phyloP scores from a whole-genome alignment of 192 early-diverging fungal genomes.

The Umbelopsis ramanniana region DNA sequence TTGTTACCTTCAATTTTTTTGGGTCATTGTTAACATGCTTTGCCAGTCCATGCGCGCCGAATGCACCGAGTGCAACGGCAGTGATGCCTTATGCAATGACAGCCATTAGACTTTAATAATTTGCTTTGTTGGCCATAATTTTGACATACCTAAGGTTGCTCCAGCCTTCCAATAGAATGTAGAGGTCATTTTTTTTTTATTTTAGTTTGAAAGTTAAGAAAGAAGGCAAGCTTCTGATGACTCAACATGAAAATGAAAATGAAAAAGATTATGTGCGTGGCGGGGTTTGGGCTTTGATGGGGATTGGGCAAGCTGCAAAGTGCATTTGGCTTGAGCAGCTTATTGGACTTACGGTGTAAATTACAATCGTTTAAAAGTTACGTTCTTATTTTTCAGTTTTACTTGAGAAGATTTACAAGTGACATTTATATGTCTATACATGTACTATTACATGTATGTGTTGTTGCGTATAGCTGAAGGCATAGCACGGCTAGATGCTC shows the following conservation, averaged over 20 bases:
- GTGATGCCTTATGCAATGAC: conserved; percentile 30
- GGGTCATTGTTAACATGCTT: conserved; percentile 35
- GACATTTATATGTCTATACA: background rate
- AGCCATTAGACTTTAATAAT: background rate
- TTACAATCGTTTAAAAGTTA: too few relatives aligned
- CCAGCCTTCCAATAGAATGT: conserved; percentile 32
- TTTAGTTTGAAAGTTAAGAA: background rate
- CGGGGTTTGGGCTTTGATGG: too few relatives aligned
- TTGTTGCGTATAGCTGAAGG: background rate
- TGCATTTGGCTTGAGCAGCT: too few relatives aligned
- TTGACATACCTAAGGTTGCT: conserved; percentile 26
- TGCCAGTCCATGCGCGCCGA: conserved; percentile 52
- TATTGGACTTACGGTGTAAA: too few relatives aligned
- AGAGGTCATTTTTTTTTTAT: conserved; percentile 8
- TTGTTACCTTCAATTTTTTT: conserved; percentile 33
- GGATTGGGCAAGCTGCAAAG: too few relatives aligned
- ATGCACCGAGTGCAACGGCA: conserved; percentile 48
- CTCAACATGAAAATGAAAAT: background rate
- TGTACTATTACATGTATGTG: background rate
- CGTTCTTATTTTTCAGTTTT: background rate
- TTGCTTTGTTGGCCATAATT: background rate
- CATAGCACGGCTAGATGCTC: background rate
- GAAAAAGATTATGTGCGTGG: background rate
- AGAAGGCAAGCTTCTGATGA: background rate
- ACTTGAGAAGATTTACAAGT: background rate